phyloP scores from a whole-genome alignment of 768 basidiomycete genomes.

The Wakefieldia striispora region DNA sequence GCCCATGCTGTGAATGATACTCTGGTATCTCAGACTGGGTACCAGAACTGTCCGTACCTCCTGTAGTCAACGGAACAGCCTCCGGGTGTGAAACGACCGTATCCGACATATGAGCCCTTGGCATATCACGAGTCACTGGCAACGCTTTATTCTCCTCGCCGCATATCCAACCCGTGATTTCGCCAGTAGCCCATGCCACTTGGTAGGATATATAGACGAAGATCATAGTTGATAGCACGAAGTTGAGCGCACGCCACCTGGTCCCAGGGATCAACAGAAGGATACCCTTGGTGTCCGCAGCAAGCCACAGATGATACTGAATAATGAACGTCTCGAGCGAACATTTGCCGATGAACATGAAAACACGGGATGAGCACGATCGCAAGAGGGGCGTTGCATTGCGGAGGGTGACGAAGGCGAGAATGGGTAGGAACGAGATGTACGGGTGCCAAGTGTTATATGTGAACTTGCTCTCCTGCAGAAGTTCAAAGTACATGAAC shows the following conservation, averaged over 20 bases:
- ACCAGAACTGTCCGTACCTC: not conserved
- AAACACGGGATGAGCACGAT: slow-evolving; percentile 62
- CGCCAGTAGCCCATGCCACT: slow-evolving; percentile 71
- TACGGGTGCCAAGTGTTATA: slow-evolving; percentile 88
- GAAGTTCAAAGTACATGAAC: slow-evolving; percentile 83
- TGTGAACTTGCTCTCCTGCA: slow-evolving; percentile 72
- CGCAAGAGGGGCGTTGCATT: slow-evolving; percentile 73
- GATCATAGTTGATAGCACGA: slow-evolving; percentile 68
- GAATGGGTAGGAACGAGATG: slow-evolving; percentile 77
- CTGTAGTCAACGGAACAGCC: slow-evolving; percentile 7
- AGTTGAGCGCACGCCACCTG: slow-evolving; percentile 71
- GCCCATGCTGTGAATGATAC: slow-evolving; percentile 31
- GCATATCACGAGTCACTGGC: slow-evolving; percentile 16
- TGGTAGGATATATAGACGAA: slow-evolving; percentile 82
- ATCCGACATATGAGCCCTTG: not conserved
- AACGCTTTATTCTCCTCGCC: slow-evolving; percentile 30
- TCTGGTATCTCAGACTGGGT: slow-evolving; percentile 38
- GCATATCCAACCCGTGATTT: slow-evolving; percentile 63
- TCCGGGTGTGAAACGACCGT: slow-evolving; percentile 1
- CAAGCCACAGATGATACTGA: slow-evolving; percentile 87
- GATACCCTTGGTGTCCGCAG: slow-evolving; percentile 79
- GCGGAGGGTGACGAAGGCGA: slow-evolving; percentile 71
- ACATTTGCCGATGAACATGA: slow-evolving; percentile 82
- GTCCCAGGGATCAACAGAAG: slow-evolving; percentile 77
- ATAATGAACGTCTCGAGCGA: slow-evolving; percentile 91